Conservation (phyloP, 495 filamentous ascomycete genomes). For the Cudoniella acicularis region DNA sequence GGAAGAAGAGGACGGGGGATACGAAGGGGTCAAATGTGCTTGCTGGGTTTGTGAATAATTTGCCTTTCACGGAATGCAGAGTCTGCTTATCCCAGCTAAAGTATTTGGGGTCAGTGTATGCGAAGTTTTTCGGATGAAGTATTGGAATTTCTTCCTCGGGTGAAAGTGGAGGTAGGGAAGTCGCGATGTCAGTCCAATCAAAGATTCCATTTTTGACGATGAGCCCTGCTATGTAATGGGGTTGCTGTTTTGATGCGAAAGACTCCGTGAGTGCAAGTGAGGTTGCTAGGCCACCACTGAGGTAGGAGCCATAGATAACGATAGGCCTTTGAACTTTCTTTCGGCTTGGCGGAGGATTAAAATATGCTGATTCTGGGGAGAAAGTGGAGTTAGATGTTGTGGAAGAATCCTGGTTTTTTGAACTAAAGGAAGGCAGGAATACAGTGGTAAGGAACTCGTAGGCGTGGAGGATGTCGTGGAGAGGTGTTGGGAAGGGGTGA, state of each 20-base stretch:
- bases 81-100: conserved; percentile 4
- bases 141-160: background rate
- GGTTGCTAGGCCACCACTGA: conserved; percentile 46
- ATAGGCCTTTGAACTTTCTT: conserved; percentile 22
- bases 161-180: background rate
- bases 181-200: conserved; percentile 41
- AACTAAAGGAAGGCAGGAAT: background rate
- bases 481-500: conserved; percentile 36
- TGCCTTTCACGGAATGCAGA: conserved; percentile 27
- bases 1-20: conserved; percentile 49
- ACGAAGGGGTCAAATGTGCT: conserved; percentile 51
- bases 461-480: conserved; percentile 44
- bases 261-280: conserved; percentile 47
- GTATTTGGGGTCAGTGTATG: conserved; percentile 3
- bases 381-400: background rate
- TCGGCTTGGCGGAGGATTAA: background rate
- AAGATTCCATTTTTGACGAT: conserved; percentile 48
- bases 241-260: conserved; percentile 18
- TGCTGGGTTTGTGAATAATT: conserved; percentile 38
- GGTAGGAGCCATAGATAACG: conserved; percentile 46
- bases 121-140: background rate
- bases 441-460: conserved; percentile 32
- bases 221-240: conserved; percentile 35
- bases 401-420: background rate
- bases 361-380: conserved; percentile 26